phyloP scores from a whole-genome alignment of 1,284 basidiomycete species.

The Ceratobasidium sp. region DNA sequence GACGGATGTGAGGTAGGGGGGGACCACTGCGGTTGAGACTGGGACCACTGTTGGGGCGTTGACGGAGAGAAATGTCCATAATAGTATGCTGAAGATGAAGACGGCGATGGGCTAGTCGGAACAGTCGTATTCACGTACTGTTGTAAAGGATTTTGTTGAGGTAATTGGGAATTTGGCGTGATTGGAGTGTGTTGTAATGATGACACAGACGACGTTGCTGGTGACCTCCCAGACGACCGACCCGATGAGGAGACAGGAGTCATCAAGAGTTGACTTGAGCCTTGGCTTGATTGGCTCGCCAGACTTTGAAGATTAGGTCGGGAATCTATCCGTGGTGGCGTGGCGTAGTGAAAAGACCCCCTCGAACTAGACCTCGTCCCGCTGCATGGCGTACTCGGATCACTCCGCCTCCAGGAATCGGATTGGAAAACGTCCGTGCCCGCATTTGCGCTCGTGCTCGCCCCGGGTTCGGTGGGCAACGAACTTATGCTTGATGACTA shows the following conservation, averaged over 20 bases:
- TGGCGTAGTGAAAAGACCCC: not conserved
- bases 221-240: not conserved
- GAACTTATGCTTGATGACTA: slow-evolving; percentile 18
- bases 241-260: slow-evolving; percentile 16
- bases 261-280: not conserved
- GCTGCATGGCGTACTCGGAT: not conserved
- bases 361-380: slow-evolving; percentile 2
- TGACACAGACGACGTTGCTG: not conserved
- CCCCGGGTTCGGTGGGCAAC: not conserved
- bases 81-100: slow-evolving; percentile 6
- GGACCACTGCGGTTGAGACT: not conserved
- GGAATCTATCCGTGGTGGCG: slow-evolving; percentile 18
- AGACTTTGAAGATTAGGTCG: too few relatives aligned
- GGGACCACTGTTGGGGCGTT: not conserved
- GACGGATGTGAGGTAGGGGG: not conserved
- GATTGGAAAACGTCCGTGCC: slow-evolving; percentile 10
- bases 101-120: not conserved
- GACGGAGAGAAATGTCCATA: too few relatives aligned
- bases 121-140: not conserved
- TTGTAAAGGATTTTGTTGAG: not conserved
- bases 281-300: not conserved
- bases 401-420: not conserved
- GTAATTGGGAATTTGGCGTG: not conserved
- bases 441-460: not conserved
- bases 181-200: slow-evolving; percentile 3